phyloP scores from a whole-genome alignment of 257 asterid genomes.

The Salvia miltiorrhiza region DNA sequence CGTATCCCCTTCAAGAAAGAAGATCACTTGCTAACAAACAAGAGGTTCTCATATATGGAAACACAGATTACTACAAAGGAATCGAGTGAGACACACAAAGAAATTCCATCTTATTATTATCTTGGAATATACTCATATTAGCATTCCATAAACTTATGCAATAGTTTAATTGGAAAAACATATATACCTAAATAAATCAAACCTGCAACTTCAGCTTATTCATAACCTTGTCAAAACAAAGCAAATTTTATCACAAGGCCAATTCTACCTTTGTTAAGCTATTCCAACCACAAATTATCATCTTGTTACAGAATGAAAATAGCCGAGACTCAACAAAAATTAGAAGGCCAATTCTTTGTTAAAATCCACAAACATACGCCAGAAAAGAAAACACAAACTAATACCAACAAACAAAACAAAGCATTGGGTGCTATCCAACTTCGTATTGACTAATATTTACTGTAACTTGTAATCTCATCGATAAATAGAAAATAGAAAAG shows the following conservation, averaged over 20 bases:
- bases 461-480: background rate
- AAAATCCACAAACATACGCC: background rate
- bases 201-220: background rate
- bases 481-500: background rate
- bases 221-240: background rate
- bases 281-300: background rate
- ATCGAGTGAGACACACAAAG: background rate
- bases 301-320: background rate
- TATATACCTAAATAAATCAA: background rate
- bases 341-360: background rate
- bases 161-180: background rate
- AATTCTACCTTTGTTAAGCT: background rate
- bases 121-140: too few species aligned
- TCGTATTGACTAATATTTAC: background rate
- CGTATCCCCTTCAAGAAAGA: background rate
- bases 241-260: background rate
- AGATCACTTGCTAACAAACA: background rate
- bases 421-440: background rate
- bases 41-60: background rate
- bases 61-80: background rate
- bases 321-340: background rate
- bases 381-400: background rate
- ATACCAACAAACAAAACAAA: background rate
- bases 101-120: too few species aligned
- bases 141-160: background rate